A percentile compares a stretch with the other conserved stretches of the same genome.
phyloP scores from a whole-genome alignment of 2,329 filamentous ascomycete genomes.

The Colletotrichum sp. region DNA sequence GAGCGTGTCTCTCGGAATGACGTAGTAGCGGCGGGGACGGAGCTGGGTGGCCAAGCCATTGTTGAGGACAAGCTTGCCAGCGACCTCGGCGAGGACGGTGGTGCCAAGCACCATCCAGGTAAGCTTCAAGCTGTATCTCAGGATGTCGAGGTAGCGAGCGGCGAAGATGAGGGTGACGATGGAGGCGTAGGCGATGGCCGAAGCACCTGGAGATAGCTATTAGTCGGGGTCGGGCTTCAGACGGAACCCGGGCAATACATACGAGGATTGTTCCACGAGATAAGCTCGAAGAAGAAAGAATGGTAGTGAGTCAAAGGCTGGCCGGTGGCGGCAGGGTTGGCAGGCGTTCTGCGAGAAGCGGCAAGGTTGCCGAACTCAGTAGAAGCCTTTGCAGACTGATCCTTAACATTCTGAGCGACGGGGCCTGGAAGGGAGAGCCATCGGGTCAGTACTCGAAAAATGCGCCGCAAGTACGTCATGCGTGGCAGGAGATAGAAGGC shows the following conservation, averaged over 20 bases:
- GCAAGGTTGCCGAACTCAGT: conserved; percentile 64
- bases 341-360: conserved; percentile 59
- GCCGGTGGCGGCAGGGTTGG: conserved; percentile 60
- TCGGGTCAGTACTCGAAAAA: conserved; percentile 2
- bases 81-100: conserved; percentile 64
- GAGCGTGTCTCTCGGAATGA: conserved; percentile 65
- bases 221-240: not conserved
- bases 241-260: conserved; percentile 34
- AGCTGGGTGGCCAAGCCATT: conserved; percentile 69
- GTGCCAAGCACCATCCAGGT: conserved; percentile 67
- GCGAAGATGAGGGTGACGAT: conserved; percentile 66
- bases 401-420: conserved; percentile 63
- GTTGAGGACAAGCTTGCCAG: conserved; percentile 65
- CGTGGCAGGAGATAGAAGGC: conserved; percentile 10
- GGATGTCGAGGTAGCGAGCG: conserved; percentile 68
- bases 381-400: conserved; percentile 59
- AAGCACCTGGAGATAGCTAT: conserved; percentile 53
- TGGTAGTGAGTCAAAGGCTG: conserved; percentile 73
- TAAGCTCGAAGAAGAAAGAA: conserved; percentile 71
- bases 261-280: conserved; percentile 74
- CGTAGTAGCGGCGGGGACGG: conserved; percentile 72
- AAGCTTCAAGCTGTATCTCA: conserved; percentile 69
- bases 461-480: conserved; percentile 4
- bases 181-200: conserved; percentile 66
- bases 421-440: conserved; percentile 48